Base-by-base conservation (phyloP, 495 filamentous ascomycete species). In the Penicillium parvum region DNA sequence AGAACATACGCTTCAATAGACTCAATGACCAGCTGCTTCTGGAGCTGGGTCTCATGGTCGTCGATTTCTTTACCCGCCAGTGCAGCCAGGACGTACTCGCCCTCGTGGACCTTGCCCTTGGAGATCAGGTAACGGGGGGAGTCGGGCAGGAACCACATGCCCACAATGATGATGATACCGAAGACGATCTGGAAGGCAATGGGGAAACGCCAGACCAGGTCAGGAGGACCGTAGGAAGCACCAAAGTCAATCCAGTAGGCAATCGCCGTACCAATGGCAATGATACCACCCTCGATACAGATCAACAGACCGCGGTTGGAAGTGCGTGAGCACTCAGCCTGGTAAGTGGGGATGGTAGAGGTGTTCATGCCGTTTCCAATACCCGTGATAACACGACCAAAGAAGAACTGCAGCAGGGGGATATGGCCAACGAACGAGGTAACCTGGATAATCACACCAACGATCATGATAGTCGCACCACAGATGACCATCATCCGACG, bases 191-290 rank as follows among this genome's bases (percentile, higher is more conserved):
- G 86, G 75, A 91, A 88, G 9, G 83, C 83, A 45, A 90, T 88
- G 12, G 86, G 86, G 69, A 90, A 86, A 14, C 86, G 76, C 86
- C 86, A 90, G 12, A 77, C 74, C 5, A 88, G 64, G 50, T 81
- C 75, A 6, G 64, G 48, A 2, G 77, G 75, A 3, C 82, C 84
- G 32, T 84, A 91, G 9, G 77, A 79, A 16, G 83, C 78, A 25
- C 86, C 87, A 50, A 85, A 92, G 49, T 90, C 85, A 45, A 92
- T 79, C 87, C 87, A 92, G 65, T 90, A 90, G 8, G 85, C 84
- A 30, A 90, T 85, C 50, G 84, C 60, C 39, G 66, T 71, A 36
- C 87, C 87, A 40, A 90, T 86, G 29, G 86, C 86, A 47, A 90
- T 88, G 45, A 81, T 72, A 51, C 79, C 82, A 49, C 88, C 88